Conservation (phyloP, 495 filamentous ascomycete species). For the Terfezia claveryi region DNA sequence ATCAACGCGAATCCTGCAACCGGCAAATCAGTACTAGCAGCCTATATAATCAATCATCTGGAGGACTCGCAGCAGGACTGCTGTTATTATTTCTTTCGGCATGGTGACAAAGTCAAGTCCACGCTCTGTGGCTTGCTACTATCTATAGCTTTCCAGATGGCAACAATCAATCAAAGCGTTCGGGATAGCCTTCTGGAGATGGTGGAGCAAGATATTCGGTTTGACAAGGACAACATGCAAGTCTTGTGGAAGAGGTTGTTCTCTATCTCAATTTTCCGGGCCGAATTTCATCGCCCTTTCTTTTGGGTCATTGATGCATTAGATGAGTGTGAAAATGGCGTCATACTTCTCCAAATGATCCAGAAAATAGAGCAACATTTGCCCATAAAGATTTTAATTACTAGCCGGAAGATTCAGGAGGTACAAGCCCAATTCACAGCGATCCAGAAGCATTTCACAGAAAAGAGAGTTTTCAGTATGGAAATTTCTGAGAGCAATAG, state of each 20-base stretch:
- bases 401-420: slow-evolving; percentile 4
- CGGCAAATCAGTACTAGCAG: too few species aligned
- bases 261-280: slow-evolving; percentile 9
- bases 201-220: too few species aligned
- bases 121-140: too few species aligned
- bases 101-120: too few species aligned
- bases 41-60: too few species aligned
- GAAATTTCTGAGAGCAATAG: slow-evolving; percentile 8
- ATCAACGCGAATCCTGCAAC: too few species aligned
- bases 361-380: neutral
- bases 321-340: slow-evolving; percentile 18
- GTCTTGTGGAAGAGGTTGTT: slow-evolving; percentile 21
- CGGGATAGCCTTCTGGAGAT: too few species aligned
- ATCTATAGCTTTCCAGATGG: too few species aligned
- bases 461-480: neutral
- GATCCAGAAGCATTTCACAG: slow-evolving; percentile 1
- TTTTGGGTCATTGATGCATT: slow-evolving; percentile 23
- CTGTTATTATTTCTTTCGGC: too few species aligned
- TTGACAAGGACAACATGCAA: too few species aligned
- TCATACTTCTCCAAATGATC: slow-evolving; percentile 9
- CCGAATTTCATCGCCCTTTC: slow-evolving; percentile 7
- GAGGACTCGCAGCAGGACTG: too few species aligned
- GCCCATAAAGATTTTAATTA: slow-evolving; percentile 9
- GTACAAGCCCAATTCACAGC: neutral
- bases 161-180: too few species aligned